A percentile compares a stretch with the other conserved stretches of the same genome.
Conservation (phyloP, 805 yeast genomes). For the Lipomyces oligophaga region DNA sequence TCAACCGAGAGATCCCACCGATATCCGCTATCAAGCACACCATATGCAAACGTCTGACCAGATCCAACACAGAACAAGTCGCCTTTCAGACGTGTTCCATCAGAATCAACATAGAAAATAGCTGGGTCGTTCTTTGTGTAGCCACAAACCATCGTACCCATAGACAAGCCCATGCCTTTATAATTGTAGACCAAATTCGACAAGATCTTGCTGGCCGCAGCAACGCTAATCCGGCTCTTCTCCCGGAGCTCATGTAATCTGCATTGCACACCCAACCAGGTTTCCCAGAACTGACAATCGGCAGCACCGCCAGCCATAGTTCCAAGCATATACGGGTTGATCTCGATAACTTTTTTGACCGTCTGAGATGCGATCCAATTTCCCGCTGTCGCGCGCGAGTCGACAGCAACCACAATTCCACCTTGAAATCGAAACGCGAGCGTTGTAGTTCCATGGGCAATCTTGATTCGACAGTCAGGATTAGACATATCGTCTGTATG, state of each 20-base stretch:
- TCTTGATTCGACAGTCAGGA: slow-evolving; percentile 91
- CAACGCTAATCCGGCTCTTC: slow-evolving; percentile 90
- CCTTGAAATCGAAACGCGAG: slow-evolving; percentile 93
- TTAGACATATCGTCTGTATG: slow-evolving; percentile 93
- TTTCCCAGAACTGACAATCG: slow-evolving; percentile 98
- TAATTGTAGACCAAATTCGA: slow-evolving; percentile 85
- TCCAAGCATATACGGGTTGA: slow-evolving; percentile 90
- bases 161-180: slow-evolving; percentile 96
- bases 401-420: slow-evolving; percentile 92
- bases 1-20: slow-evolving; percentile 89
- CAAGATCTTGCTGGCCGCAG: slow-evolving; percentile 93
- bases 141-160: slow-evolving; percentile 99
- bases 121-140: slow-evolving; percentile 93
- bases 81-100: slow-evolving; percentile 92
- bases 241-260: slow-evolving; percentile 90
- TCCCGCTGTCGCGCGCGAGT: slow-evolving; percentile 97
- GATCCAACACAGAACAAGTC: slow-evolving; percentile 97
- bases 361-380: slow-evolving; percentile 98
- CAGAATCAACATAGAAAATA: slow-evolving; percentile 92
- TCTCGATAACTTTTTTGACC: slow-evolving; percentile 94
- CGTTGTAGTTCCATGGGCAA: slow-evolving; percentile 99
- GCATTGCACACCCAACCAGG: slow-evolving; percentile 97
- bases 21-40: slow-evolving; percentile 91
- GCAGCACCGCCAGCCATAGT: slow-evolving; percentile 99
- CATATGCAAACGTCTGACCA: slow-evolving; percentile 98